Conservation (phyloP, 345 rosid genomes). For the Sonneratia caseolaris region DNA sequence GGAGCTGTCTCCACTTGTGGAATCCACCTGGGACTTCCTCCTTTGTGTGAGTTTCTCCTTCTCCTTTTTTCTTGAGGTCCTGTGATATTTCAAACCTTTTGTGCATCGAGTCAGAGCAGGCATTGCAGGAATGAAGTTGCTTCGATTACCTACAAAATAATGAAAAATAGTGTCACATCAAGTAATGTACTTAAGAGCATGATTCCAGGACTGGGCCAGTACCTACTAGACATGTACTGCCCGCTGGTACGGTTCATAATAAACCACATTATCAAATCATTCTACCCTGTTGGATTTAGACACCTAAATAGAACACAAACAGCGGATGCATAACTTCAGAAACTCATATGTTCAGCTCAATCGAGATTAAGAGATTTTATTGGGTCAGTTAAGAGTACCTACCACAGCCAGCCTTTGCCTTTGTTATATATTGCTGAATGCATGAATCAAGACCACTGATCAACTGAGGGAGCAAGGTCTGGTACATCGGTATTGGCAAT, state of each 20-base stretch:
- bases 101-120: conserved; percentile 83
- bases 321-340: not conserved
- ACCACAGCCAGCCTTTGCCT: conserved; percentile 95
- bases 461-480: conserved; percentile 68
- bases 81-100: conserved; percentile 54
- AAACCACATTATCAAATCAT: not conserved
- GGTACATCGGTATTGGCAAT: conserved; percentile 74
- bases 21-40: conserved; percentile 52
- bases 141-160: conserved; percentile 45
- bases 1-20: conserved; percentile 30
- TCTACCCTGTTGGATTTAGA: not conserved
- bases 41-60: conserved; percentile 38
- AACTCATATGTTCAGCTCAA: not conserved
- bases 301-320: not conserved
- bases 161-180: not conserved
- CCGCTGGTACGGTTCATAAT: not conserved
- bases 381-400: conserved; percentile 13
- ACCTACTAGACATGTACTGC: not conserved
- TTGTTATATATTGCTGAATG: conserved; percentile 62
- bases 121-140: conserved; percentile 54
- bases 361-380: not conserved
- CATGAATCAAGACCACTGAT: conserved; percentile 67
- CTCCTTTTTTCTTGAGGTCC: conserved; percentile 65
- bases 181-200: not conserved
- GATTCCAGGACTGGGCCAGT: not conserved